phyloP scores from a whole-genome alignment of 2,329 filamentous ascomycete species.

The Mariannaea sp. region DNA sequence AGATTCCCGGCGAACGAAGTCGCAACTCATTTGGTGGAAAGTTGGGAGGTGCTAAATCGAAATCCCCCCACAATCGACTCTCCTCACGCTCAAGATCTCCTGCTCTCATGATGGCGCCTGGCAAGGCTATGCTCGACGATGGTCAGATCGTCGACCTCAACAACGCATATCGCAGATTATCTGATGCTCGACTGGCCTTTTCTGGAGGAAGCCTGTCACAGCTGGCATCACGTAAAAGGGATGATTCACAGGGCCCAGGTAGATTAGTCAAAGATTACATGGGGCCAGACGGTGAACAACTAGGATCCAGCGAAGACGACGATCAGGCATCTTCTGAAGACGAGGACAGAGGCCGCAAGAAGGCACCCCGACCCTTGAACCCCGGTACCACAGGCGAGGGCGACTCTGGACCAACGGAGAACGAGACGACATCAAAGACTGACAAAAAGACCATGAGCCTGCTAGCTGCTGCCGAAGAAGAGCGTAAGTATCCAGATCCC shows the following conservation, averaged over 20 bases:
- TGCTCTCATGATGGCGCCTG: slow-evolving; percentile 39
- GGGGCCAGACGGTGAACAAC: slow-evolving; percentile 67
- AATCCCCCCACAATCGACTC: slow-evolving; percentile 58
- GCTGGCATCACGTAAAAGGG: slow-evolving; percentile 61
- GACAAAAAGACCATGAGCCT: slow-evolving; percentile 61
- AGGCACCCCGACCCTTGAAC: slow-evolving; percentile 53
- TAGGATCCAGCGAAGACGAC: slow-evolving; percentile 74
- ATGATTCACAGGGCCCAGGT: slow-evolving; percentile 50
- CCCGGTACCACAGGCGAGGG: slow-evolving; percentile 43
- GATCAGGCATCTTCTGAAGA: slow-evolving; percentile 68
- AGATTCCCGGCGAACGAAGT: slow-evolving; percentile 53
- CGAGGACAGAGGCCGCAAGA: slow-evolving; percentile 67
- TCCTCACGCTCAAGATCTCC: slow-evolving; percentile 47
- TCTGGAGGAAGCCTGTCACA: slow-evolving; percentile 67
- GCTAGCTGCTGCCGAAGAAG: slow-evolving; percentile 76
- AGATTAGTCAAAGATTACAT: slow-evolving; percentile 72
- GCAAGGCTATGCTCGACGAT: slow-evolving; percentile 59
- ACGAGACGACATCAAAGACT: slow-evolving; percentile 41
- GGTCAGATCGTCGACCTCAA: slow-evolving; percentile 69
- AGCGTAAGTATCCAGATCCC: slow-evolving; percentile 67
- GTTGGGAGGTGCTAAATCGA: slow-evolving; percentile 50
- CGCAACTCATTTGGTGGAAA: slow-evolving; percentile 47
- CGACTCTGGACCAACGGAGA: slow-evolving; percentile 39
- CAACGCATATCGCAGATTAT: slow-evolving; percentile 71
- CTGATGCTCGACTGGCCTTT: slow-evolving; percentile 70